Base-by-base conservation (phyloP, 352 stramenopile genomes). In the Phytopythium cucurbitacearum region DNA sequence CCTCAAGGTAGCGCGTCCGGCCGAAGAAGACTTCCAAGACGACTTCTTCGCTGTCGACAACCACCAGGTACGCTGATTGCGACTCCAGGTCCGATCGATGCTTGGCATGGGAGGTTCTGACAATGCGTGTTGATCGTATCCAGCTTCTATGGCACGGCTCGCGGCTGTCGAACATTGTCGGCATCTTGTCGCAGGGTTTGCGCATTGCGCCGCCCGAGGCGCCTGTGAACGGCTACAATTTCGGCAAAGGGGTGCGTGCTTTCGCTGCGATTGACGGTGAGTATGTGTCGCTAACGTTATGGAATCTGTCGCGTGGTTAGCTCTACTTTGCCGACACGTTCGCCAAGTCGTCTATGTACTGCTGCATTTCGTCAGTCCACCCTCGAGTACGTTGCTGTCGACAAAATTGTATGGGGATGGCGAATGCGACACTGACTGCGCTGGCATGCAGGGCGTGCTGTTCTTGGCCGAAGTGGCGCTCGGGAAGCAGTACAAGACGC, bases 251-350 rank as follows among this genome's bases (percentile, higher is more conserved):
- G 38, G 67, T 81, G 66, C 13, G 65, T 9, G 35, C n/a, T 21
- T 40, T 7, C 4, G 28, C n/a, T n/a, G 37, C 4, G 9, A 16
- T 3, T 16, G 13, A 0, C 16, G 48, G 7, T 3, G 16, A 33
- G 9, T 5, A 28, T 8, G 15, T 9, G 5, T 33, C 28, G 28
- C 5, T 51, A 16, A 28, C 28, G 35, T 11, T 40, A 10, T 38
- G 12, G 33, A 6, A 8, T 37, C 40, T 5, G 7, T 33, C 6
- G 38, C 11, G 49, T 15, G 12, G 53, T 36, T 48, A 78, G 69
- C 55, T 92, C 12, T 92, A 92, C 65, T 91, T 89, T 56, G 73
- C 82, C 1, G 80, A 92, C 54, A 62, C 64, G 1, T 49, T 76
- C 38, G 69, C 60, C 28, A 91, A 92, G 51, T 80, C 65, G 5